Base-by-base conservation (phyloP, 495 filamentous ascomycete species). In the Cetradonia linearis region DNA sequence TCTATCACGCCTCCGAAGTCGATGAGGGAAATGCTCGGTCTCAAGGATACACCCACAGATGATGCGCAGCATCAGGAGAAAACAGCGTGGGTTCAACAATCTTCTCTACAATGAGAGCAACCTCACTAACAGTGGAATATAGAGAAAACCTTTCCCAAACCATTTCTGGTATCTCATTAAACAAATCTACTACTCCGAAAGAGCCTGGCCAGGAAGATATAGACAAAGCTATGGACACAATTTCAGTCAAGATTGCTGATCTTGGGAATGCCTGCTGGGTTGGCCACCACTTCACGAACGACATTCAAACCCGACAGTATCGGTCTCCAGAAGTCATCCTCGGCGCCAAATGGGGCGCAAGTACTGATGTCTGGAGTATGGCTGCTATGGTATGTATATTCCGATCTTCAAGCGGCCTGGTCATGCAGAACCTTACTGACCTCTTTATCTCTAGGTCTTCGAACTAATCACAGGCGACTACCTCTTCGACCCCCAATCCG, bases 311-410 rank as follows among this genome's bases (percentile, higher is more conserved):
- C 9, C 82, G 93, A 66, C 93, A 99, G 72, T 99, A 99, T 72
- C 82, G 93, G 25, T 97, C 93, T 0, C 93, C 93, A 3, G 93
- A 99, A 71, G 93, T 99, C 31, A 97, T 99, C 48, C 74, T 99
- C 20, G 93, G 93, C 46, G 84, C 91, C 1, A 97, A 96, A 74
- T 99, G 93, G 93, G 93, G 93, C 55, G 93, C 93, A 5, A 97
- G 93, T 68, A 97, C 93, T 2, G 93, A 99, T 70, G 86, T 99
- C 20, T 99, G 93, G 93, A 97, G 94, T 73, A 99, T 99, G 93
- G 89, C 94, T 27, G 87, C 87, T 65, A 99, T 99, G 93, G 94
- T 97, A 77, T 56, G 80, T 67, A 16, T 3, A 36, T 30, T 13
- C 37, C 50, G n/a, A 34, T 44, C 23, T 11, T 28, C 25, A n/a